phyloP scores from a whole-genome alignment of 2,329 filamentous ascomycete genomes.

The Daldinia eschscholtzii region DNA sequence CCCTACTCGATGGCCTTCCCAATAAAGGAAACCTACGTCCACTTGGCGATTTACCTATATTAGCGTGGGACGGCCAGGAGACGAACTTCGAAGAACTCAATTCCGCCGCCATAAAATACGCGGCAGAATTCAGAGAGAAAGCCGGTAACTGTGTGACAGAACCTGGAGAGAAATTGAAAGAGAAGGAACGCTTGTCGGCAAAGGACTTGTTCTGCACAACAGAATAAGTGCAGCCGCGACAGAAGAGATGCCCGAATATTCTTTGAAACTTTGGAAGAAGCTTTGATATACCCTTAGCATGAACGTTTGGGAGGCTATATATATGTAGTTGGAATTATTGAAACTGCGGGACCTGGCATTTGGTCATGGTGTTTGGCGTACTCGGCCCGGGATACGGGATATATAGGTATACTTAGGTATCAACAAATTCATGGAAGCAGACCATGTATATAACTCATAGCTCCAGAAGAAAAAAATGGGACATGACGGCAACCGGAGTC shows the following conservation, averaged over 20 bases:
- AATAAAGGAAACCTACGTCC: slow-evolving; percentile 59
- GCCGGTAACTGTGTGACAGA: slow-evolving; percentile 73
- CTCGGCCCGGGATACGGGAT: slow-evolving; percentile 13
- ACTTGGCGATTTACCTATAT: slow-evolving; percentile 65
- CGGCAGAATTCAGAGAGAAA: slow-evolving; percentile 68
- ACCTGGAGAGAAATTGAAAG: slow-evolving; percentile 49
- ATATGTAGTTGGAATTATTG: slow-evolving; percentile 19
- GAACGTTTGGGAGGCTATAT: background rate
- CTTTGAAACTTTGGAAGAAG: slow-evolving; percentile 10
- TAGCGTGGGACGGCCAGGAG: slow-evolving; percentile 74
- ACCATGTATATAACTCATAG: slow-evolving; percentile 40
- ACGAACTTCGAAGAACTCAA: slow-evolving; percentile 58
- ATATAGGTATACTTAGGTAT: slow-evolving; percentile 20
- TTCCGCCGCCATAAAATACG: slow-evolving; percentile 64
- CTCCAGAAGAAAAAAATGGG: slow-evolving; percentile 3
- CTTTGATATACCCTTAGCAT: slow-evolving; percentile 24
- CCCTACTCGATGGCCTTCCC: slow-evolving; percentile 65
- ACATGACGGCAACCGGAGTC: slow-evolving; percentile 6
- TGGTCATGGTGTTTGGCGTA: slow-evolving; percentile 27
- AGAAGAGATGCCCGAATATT: background rate
- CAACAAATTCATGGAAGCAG: slow-evolving; percentile 25
- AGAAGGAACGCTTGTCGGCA: slow-evolving; percentile 56
- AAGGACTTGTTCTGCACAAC: slow-evolving; percentile 75
- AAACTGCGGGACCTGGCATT: slow-evolving; percentile 18
- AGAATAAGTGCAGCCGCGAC: slow-evolving; percentile 46